phyloP scores from a whole-genome alignment of 805 yeast genomes.

The Huiozyma naganishii region DNA sequence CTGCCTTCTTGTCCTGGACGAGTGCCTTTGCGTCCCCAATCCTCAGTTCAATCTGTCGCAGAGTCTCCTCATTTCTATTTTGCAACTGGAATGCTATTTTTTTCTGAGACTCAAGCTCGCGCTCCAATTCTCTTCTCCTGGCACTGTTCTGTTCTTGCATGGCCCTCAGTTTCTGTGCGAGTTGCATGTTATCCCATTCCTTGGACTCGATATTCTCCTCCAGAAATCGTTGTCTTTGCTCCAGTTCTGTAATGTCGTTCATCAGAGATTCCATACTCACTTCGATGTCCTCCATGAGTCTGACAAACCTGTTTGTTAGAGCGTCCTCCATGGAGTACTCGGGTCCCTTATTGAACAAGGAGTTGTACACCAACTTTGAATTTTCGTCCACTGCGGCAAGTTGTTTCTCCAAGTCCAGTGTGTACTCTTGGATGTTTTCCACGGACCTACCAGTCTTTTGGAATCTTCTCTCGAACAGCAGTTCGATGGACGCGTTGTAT shows the following conservation, averaged over 20 bases:
- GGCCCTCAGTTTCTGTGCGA: constrained; percentile 46
- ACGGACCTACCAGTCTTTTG: constrained; percentile 9
- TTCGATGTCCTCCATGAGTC: constrained; percentile 29
- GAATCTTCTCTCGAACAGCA: constrained; percentile 14
- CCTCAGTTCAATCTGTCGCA: constrained; percentile 33
- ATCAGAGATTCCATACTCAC: constrained; percentile 14
- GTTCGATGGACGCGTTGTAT: constrained; percentile 46
- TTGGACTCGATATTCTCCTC: constrained; percentile 47
- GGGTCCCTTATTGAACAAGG: constrained; percentile 1
- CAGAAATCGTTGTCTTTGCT: constrained; percentile 47
- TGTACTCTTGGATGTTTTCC: constrained; percentile 27
- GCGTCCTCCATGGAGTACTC: constrained; percentile 11
- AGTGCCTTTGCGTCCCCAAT: constrained; percentile 22
- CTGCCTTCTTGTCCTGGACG: constrained; percentile 40
- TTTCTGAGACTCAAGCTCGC: constrained; percentile 35
- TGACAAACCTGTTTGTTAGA: constrained; percentile 20
- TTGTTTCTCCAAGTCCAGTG: constrained; percentile 25
- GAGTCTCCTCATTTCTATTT: constrained; percentile 39
- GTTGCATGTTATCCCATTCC: constrained; percentile 43
- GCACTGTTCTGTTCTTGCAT: constrained; percentile 46
- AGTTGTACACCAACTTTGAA: neutral
- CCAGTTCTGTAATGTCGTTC: constrained; percentile 26
- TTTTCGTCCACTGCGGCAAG: constrained; percentile 7
- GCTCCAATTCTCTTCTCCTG: constrained; percentile 43
- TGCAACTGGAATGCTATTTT: constrained; percentile 60